Conservation (phyloP, 2,329 filamentous ascomycete genomes). For the Fusarium virguliforme region DNA sequence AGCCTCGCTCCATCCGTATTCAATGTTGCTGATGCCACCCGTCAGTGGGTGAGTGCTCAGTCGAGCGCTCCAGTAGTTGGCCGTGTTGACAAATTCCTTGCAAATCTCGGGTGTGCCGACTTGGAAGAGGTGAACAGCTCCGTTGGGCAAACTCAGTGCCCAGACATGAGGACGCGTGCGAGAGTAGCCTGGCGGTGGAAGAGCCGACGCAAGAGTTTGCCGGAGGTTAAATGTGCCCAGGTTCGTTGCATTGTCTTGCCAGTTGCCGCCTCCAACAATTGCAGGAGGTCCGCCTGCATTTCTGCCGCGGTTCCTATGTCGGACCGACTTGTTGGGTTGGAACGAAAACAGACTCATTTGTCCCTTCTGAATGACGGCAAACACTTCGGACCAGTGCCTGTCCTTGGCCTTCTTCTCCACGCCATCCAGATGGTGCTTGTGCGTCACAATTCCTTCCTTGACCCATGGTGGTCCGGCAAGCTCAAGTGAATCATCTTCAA, state of each 20-base stretch:
- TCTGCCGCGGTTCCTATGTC: slow-evolving; percentile 75
- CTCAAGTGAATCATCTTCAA: slow-evolving; percentile 94
- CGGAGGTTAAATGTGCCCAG: slow-evolving; percentile 89
- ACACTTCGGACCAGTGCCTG: slow-evolving; percentile 93
- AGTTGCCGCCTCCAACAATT: slow-evolving; percentile 94
- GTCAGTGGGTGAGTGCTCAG: slow-evolving; percentile 94
- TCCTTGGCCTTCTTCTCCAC: slow-evolving; percentile 94
- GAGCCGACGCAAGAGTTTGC: slow-evolving; percentile 90
- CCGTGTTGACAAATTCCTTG: slow-evolving; percentile 92
- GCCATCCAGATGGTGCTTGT: slow-evolving; percentile 95
- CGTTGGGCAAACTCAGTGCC: slow-evolving; percentile 91
- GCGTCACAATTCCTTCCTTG: slow-evolving; percentile 95
- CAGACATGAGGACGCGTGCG: slow-evolving; percentile 92
- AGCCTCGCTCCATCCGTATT: slow-evolving; percentile 95
- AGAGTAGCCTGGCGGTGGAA: slow-evolving; percentile 94
- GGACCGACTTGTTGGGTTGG: slow-evolving; percentile 82
- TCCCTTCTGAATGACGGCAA: slow-evolving; percentile 96
- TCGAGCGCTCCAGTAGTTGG: slow-evolving; percentile 97
- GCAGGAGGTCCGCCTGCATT: slow-evolving; percentile 67
- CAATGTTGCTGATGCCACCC: slow-evolving; percentile 95
- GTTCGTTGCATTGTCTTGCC: slow-evolving; percentile 96
- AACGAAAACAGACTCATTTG: slow-evolving; percentile 97
- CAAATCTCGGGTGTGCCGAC: slow-evolving; percentile 96
- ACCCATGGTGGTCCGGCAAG: slow-evolving; percentile 97
- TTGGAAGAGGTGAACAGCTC: slow-evolving; percentile 98